Percentiles rank a stretch among this genome's conserved stretches.
phyloP scores from a whole-genome alignment of 352 stramenopile species.

The Globisporangium polare region DNA sequence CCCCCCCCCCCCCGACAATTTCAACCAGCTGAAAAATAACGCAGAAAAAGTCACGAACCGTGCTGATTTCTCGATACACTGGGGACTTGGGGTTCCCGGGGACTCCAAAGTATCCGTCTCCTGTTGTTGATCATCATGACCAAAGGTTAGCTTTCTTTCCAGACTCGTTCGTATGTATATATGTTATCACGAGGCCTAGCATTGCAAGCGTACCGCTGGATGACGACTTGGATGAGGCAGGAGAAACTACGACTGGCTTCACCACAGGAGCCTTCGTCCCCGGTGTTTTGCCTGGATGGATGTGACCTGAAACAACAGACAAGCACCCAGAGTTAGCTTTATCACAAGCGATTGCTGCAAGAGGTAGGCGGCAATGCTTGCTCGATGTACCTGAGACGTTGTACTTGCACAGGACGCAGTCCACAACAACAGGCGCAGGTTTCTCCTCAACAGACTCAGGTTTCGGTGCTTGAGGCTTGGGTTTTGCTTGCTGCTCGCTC shows the following conservation, averaged over 20 bases:
- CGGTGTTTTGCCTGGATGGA: conserved; percentile 43
- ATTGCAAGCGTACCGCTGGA: not conserved
- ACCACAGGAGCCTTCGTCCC: conserved; percentile 15
- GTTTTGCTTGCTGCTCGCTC: conserved; percentile 17
- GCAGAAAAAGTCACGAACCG: conserved; percentile 22
- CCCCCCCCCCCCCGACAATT: too few relatives aligned
- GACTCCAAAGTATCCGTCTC: conserved; percentile 43
- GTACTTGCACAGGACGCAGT: conserved; percentile 80
- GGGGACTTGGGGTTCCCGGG: conserved; percentile 52
- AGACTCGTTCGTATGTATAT: too few relatives aligned
- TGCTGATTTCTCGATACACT: conserved; percentile 52
- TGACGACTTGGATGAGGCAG: not conserved
- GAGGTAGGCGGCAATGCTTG: too few relatives aligned
- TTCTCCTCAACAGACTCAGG: conserved; percentile 13
- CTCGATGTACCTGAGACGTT: conserved; percentile 52
- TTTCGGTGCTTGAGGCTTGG: not conserved
- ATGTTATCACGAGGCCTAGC: not conserved
- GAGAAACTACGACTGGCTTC: conserved; percentile 5
- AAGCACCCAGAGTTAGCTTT: not conserved
- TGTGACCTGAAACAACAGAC: conserved; percentile 38
- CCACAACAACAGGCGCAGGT: not conserved
- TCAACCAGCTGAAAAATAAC: too few relatives aligned
- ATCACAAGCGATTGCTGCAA: too few relatives aligned
- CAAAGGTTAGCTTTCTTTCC: not conserved
- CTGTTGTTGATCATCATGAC: conserved; percentile 17